Base-by-base conservation (phyloP, 192 early-diverging fungal species). In the Rhizoclosmatium sp. region DNA sequence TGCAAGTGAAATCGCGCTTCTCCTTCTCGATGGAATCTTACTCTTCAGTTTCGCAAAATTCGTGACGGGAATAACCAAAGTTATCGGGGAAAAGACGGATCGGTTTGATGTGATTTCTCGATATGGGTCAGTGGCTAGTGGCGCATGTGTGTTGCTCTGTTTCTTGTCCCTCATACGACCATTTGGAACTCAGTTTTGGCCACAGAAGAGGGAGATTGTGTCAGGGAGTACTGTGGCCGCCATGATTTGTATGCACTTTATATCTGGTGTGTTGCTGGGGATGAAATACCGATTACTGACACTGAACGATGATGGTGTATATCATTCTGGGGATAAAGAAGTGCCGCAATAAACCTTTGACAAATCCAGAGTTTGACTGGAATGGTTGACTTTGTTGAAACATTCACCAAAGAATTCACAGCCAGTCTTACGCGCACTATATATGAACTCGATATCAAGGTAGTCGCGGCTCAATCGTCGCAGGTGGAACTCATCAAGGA, bases 401-500 rank as follows among this genome's bases (percentile, higher is more conserved):
- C 51, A 54, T 16, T 54, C 51, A 7, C 5, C 5, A 12, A 54
- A 54, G 51, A 54, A 54, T 54, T 80, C 42, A 19, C 72, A 5
- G 44, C 79, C 1, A 45, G 48, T 0, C 62, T 80, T 10, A 80
- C 79, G 14, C 71, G 47, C 23, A 65, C 65, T 14, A 41, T 80
- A 21, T 74, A 75, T 23, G 79, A 80, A 67, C 41, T 80, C 39
- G 79, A 80, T 45, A 80, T 80, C 62, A 65, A 74, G 21, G 79
- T 69, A 21, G 73, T 80, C 9, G 79, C 79, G 1, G 79, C 47
- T 4, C 71, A 80, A 49, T 14, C 73, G 3, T 61, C 71, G 0
- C 79, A 80, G 56, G 76, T 69, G 2, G 75, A 59, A 21, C 76
- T 82, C 41, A 45, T 78, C 3, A 71, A 74, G 51, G 81, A 82